Base-by-base conservation (phyloP, 2,329 filamentous ascomycete genomes). In the Monosporascus sp. region DNA sequence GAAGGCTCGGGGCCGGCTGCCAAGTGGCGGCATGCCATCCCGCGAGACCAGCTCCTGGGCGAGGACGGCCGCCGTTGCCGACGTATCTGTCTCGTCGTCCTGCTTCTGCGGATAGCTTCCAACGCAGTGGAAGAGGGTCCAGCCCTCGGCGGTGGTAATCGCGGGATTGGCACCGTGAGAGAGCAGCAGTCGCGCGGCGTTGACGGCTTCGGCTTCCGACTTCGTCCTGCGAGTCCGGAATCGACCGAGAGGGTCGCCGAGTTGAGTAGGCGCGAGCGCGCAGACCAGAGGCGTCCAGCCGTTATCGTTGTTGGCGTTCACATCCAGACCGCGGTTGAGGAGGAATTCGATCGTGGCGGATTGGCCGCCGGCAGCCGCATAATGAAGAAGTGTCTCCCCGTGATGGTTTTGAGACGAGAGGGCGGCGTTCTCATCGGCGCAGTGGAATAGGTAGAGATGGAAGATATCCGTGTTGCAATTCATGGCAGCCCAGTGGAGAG, bases 241-340 rank as follows among this genome's bases (percentile, higher is more conserved):
- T 27, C 6, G 25, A 9, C 25, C 25, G 8, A 9, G 25, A 27
- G 8, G 25, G 22, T 17, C 25, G 37, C 7, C 22, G 22, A 7
- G 4, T 9, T 7, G 35, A 8, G 48, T 52, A 9, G 54, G 61
- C 9, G 49, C 41, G 2, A 68, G 49, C 7, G 65, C 64, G 41
- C 65, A 68, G 35, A 65, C 50, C 18, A 68, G 52, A 6, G 66
- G 65, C 11, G 65, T 69, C 66, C 65, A 69, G 46, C 63, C 59
- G 44, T 64, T 63, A 9, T 48, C 11, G 52, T 54, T 68, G 1
- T 24, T 35, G 1, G 48, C 43, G 45, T 68, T 61, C 27, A 64
- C 55, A 45, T 64, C 50, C 1, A 61, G 20, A 31, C 63, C 60
- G 3, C 44, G 45, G 20, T 24, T 15, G 2, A 61, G 47, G 2